phyloP scores from a whole-genome alignment of 2,329 filamentous ascomycete species.

The Fusarium sp. region DNA sequence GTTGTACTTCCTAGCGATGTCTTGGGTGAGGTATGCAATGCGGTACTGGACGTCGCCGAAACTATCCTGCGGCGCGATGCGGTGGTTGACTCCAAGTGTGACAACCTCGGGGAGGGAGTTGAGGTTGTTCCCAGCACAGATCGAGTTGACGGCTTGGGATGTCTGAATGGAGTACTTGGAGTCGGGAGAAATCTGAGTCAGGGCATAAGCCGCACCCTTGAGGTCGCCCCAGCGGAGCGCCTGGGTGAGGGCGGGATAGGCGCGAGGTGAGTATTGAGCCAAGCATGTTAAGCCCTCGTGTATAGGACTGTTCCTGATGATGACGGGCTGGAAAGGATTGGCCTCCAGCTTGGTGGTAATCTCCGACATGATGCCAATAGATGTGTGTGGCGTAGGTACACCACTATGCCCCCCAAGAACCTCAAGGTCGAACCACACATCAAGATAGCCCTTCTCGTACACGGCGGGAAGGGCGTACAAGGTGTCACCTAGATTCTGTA shows the following conservation, averaged over 20 bases:
- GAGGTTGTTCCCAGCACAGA: slow-evolving; percentile 70
- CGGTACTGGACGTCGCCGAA: background rate
- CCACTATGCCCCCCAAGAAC: slow-evolving; percentile 70
- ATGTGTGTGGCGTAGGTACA: slow-evolving; percentile 68
- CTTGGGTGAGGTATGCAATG: background rate
- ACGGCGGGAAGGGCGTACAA: slow-evolving; percentile 67
- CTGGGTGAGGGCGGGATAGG: slow-evolving; percentile 53
- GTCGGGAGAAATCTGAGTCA: slow-evolving; percentile 27
- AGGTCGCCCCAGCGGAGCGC: slow-evolving; percentile 43
- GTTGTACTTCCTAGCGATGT: background rate
- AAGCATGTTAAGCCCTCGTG: slow-evolving; percentile 66
- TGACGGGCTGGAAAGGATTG: slow-evolving; percentile 60
- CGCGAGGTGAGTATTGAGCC: slow-evolving; percentile 62
- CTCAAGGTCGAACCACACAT: slow-evolving; percentile 65
- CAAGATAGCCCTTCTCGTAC: slow-evolving; percentile 70
- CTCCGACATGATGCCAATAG: slow-evolving; percentile 74
- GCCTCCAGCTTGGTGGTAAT: slow-evolving; percentile 71
- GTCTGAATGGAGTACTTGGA: slow-evolving; percentile 66
- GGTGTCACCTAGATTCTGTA: slow-evolving; percentile 57
- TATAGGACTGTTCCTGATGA: slow-evolving; percentile 61
- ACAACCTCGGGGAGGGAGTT: slow-evolving; percentile 74
- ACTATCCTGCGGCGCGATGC: slow-evolving; percentile 27
- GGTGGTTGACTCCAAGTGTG: slow-evolving; percentile 67
- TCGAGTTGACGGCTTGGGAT: slow-evolving; percentile 67
- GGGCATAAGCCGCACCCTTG: slow-evolving; percentile 36